Evolutionary conservation across 2,329 filamentous ascomycete genomes (phyloP).

Genomic region (Calonectria leucothoes): DNA sequence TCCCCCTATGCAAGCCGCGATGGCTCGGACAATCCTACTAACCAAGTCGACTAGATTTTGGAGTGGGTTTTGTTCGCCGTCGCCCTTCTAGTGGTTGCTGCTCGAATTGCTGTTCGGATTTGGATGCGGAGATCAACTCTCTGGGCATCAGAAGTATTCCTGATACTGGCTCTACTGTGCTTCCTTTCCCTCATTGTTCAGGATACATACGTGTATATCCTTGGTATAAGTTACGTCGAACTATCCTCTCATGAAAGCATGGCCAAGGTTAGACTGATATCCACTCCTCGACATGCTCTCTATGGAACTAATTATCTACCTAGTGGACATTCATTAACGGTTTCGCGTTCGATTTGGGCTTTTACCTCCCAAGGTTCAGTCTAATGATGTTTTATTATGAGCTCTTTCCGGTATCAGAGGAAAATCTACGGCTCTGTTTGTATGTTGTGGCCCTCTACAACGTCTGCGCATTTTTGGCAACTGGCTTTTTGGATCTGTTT

Average conservation of each 20-base stretch:
- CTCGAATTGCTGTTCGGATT: background rate
- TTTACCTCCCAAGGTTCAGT: background rate
- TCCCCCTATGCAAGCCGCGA: no score
- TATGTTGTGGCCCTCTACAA: background rate
- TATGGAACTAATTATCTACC: background rate
- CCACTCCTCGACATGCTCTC: background rate
- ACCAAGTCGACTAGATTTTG: background rate
- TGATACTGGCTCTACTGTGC: background rate
- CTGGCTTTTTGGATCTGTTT: background rate
- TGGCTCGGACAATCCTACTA: background rate
- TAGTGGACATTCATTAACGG: background rate
- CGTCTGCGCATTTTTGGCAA: background rate
- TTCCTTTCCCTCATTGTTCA: background rate
- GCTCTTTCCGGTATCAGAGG: background rate
- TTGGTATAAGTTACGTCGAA: background rate
- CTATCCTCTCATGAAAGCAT: background rate
- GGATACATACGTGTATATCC: background rate
- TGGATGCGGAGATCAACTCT: background rate
- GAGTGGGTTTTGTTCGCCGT: background rate
- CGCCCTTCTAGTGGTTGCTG: background rate
- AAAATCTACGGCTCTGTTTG: background rate
- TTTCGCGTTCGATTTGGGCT: background rate
- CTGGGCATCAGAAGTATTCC: background rate
- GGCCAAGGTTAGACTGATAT: background rate
- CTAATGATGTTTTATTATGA: constrained; percentile 4